Base-by-base conservation (phyloP, 192 early-diverging fungal genomes). In the Gryganskiella cystojenkinii region DNA sequence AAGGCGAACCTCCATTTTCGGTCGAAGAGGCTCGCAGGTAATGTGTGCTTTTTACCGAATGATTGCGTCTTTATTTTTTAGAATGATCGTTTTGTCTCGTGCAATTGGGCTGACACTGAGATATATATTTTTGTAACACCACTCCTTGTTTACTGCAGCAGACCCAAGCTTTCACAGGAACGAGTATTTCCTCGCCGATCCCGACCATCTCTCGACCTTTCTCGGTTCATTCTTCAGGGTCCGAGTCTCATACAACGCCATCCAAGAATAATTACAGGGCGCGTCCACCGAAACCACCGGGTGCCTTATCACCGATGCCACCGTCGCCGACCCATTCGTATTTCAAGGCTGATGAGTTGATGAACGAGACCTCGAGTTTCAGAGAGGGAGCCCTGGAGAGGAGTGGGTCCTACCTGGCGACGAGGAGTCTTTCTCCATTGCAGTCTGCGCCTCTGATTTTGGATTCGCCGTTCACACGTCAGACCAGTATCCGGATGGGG, bases 401-500 rank as follows among this genome's bases (percentile, higher is more conserved):
- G 56, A 53, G 49, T 19, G 64, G 42, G 24, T 53, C 56, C 13
- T 78, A 69, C 33, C 56, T 69, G 8, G 67, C 74, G 19, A 44
- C 61, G 9, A 44, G 66, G n/a, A 68, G 50, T 24, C 59, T 27
- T 3, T 64, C 74, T 25, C 61, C 67, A 3, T 50, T 43, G 6
- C 61, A 58, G 19, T 31, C 1, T 2, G 25, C 51, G 1, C 74
- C 74, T 5, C 37, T 64, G n/a, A 64, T 67, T 2, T 33, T 78
- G 7, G 74, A 69, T 9, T 78, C 74, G 5, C 66, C 66, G 0
- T 78, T 78, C 27, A 69, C 61, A 0, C 65, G 74, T 8, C 64
- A 67, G 49, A 78, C 74, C 3, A 78, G 65, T 35, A 78, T 78
- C 25, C 65, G 74, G 10, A 78, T 78, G 66, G 74, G 42, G 7